Conservation (phyloP, 2,329 filamentous ascomycete genomes). For the Xylariaceae sp. region DNA sequence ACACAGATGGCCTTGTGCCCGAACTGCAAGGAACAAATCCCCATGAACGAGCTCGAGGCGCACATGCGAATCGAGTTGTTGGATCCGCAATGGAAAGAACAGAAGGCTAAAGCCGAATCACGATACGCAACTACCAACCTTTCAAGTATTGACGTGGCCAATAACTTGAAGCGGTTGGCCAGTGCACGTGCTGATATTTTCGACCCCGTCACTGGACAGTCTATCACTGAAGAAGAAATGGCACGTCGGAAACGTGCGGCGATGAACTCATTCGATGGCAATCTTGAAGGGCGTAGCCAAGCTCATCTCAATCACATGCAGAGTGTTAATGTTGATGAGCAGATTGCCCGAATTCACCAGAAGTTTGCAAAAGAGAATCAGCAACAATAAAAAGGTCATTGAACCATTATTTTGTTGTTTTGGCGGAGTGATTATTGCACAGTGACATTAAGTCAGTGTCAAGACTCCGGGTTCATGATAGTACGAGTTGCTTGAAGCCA, state of each 20-base stretch:
- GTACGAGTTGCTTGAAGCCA: neutral
- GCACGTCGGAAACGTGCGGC: constrained; percentile 73
- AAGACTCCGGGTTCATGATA: neutral
- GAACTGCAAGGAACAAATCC: constrained; percentile 88
- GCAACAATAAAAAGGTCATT: constrained; percentile 12
- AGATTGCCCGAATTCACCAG: constrained; percentile 63
- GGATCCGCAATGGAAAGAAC: constrained; percentile 93
- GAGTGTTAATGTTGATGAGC: constrained; percentile 75
- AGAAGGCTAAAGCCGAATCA: constrained; percentile 81
- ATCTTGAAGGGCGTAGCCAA: constrained; percentile 53
- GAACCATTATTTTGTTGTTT: neutral
- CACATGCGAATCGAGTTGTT: constrained; percentile 94
- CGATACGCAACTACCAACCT: constrained; percentile 82
- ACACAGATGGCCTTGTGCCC: constrained; percentile 73
- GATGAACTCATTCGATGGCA: constrained; percentile 59
- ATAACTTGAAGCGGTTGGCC: constrained; percentile 91
- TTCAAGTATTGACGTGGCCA: constrained; percentile 79
- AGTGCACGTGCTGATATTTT: constrained; percentile 86
- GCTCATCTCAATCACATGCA: constrained; percentile 55
- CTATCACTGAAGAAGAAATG: constrained; percentile 66
- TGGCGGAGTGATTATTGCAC: neutral
- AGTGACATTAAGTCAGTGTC: neutral
- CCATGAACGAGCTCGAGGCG: constrained; percentile 78
- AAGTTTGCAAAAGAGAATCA: constrained; percentile 43
- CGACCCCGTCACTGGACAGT: constrained; percentile 64